Conservation (phyloP, 2,329 filamentous ascomycete genomes). For the Colletotrichum euphorbiae region DNA sequence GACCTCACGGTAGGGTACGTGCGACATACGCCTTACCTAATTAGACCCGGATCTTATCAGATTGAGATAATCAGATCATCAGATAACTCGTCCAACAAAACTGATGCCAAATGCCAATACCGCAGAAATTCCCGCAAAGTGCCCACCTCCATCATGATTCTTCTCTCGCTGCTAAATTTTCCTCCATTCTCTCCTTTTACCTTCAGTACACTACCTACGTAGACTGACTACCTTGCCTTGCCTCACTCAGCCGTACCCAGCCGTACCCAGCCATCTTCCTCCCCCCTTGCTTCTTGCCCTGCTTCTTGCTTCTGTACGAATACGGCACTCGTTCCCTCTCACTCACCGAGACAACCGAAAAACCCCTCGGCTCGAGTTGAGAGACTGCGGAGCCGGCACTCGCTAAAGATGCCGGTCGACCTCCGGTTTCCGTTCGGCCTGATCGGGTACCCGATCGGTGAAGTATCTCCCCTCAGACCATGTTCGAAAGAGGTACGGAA, state of each 20-base stretch:
- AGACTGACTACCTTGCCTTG: too few relatives aligned
- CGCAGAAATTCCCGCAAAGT: slow-evolving; percentile 22
- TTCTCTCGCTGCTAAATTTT: too few relatives aligned
- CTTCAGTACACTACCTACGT: too few relatives aligned
- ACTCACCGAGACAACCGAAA: not conserved
- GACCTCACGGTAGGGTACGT: not conserved
- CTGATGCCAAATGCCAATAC: not conserved
- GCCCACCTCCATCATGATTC: not conserved
- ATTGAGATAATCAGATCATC: slow-evolving; percentile 43
- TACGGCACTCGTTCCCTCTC: not conserved
- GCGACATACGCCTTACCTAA: slow-evolving; percentile 35
- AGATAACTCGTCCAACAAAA: slow-evolving; percentile 35
- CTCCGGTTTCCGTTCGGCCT: slow-evolving; percentile 8
- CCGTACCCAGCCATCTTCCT: not conserved
- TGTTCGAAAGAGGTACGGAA: too few relatives aligned
- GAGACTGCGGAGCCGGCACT: not conserved
- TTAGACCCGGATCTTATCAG: slow-evolving; percentile 36
- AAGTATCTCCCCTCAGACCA: too few relatives aligned
- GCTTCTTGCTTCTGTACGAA: not conserved
- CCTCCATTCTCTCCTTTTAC: too few relatives aligned
- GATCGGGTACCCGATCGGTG: not conserved
- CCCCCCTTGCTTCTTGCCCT: not conserved
- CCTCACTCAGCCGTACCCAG: too few relatives aligned
- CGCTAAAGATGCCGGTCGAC: not conserved
- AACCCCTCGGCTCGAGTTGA: not conserved